Evolutionary conservation across 805 yeast genomes (phyloP), one percentile per base, ranked within the genome.

Genomic region (Candida montana): DNA sequence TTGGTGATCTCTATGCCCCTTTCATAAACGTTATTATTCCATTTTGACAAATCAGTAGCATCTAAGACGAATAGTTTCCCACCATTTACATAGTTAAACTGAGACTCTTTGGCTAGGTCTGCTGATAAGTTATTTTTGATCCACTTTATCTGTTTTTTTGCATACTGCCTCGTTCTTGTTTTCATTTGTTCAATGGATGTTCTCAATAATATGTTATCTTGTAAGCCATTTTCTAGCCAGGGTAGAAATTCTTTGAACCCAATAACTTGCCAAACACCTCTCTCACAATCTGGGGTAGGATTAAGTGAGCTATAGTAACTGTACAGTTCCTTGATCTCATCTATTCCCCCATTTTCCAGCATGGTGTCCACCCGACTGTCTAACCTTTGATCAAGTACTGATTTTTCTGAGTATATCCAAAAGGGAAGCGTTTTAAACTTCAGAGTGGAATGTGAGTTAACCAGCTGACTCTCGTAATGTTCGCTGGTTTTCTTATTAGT

Each of bases 191-290:
- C 83, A 3, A 81, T 64, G 9, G 91, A 78, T 4, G 63, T 66
- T 4, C 57, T 57, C 39, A 73, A 71, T 13, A 50, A 37, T 6
- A 18, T 32, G 5, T 52, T 45, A 5, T 53, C 51, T 6, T 47
- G 21, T 12, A 42, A 48, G 0, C 52, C 58, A 7, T 57, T 33
- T 26, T 53, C 48, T 19, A 78, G 51, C 83, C 84, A 87, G 2
- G 95, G 91, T 29, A 86, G 55, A 55, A 88, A 88, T 55, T 88
- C 96, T 58, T 87, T 86, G 62, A 86, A 93, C 2, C 98, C 98
- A 54, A 91, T 86, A 2, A 86, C 96, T 63, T 93, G 98, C 89
- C 89, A 89, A 0, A 91, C 74, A 2, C 98, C 98, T 44, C 73
- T 67, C 40, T 83, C 83, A 42, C 77, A 63, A 44, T 72, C 79